Percentiles rank a stretch among this genome's conserved stretches.
phyloP scores from a whole-genome alignment of 208 protist genomes.

The Endotrypanum monterogeii region DNA sequence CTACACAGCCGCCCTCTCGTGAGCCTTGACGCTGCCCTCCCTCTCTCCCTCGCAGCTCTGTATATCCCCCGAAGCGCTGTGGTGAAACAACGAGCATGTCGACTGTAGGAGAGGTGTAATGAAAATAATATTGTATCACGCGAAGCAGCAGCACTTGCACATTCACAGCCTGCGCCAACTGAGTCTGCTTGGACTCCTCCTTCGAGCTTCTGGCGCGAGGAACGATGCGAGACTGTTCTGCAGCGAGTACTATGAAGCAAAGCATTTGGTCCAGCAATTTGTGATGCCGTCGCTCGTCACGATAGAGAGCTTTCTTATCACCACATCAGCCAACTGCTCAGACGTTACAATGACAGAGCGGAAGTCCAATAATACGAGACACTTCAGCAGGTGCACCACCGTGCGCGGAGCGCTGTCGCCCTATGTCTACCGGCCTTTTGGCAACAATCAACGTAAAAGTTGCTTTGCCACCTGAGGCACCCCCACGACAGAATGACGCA shows the following conservation, averaged over 20 bases:
- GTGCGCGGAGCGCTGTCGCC: conserved; percentile 85
- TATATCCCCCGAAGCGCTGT: conserved; percentile 97
- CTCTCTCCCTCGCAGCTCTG: too few species aligned
- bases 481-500: conserved; percentile 95
- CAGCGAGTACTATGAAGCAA: background rate
- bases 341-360: conserved; percentile 89
- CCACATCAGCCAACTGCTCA: conserved; percentile 96
- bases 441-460: conserved; percentile 91
- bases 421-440: conserved; percentile 61
- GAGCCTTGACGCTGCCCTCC: too few species aligned
- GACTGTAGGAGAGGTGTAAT: conserved; percentile 94
- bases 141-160: conserved; percentile 69
- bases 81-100: conserved; percentile 96
- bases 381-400: conserved; percentile 15
- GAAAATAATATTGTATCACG: conserved; percentile 81
- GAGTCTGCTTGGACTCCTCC: conserved; percentile 47
- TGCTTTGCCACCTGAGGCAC: conserved; percentile 95
- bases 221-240: conserved; percentile 7
- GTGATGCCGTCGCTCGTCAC: conserved; percentile 16
- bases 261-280: conserved; percentile 25
- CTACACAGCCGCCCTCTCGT: too few species aligned
- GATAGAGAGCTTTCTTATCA: conserved; percentile 89
- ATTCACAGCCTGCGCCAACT: conserved; percentile 84
- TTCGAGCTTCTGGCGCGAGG: conserved; percentile 59
- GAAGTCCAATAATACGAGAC: conserved; percentile 51